These are phyloP conservation scores for Vigna hirtella DNA, from an alignment of 306 rosid genomes.

Conservation along the genomic window DNA sequence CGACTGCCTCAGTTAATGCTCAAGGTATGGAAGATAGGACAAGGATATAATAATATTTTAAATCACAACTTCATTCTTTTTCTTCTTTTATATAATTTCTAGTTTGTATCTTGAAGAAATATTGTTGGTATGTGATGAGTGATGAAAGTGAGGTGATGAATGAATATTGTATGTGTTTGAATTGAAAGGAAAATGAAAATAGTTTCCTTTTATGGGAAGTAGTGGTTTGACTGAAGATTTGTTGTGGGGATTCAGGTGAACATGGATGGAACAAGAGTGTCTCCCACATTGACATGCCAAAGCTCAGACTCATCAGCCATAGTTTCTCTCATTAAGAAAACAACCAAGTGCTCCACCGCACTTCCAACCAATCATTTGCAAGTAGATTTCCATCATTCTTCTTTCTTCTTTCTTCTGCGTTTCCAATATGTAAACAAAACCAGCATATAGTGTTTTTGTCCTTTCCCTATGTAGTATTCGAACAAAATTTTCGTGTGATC, in stretches of 20 bases:
- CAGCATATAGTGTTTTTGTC: background rate
- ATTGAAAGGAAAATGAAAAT: constrained; percentile 39
- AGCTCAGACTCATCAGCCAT: constrained; percentile 50
- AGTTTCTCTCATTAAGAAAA: constrained; percentile 56
- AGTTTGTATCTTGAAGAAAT: no score
- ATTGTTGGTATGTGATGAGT: constrained; percentile 32
- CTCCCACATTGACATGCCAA: constrained; percentile 72
- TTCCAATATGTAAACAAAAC: constrained; percentile 43
- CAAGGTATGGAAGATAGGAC: constrained; percentile 17
- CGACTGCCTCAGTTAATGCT: constrained; percentile 57
- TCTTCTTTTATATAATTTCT: no score
- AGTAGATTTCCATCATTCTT: constrained; percentile 48
- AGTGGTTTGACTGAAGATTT: constrained; percentile 56
- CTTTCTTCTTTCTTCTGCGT: constrained; percentile 33
- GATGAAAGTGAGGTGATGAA: constrained; percentile 39
- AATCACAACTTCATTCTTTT: constrained; percentile 17
- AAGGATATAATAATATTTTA: constrained; percentile 29
- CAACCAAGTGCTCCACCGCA: constrained; percentile 59
- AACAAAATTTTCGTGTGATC: background rate
- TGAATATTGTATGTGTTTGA: constrained; percentile 21
- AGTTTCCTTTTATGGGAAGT: constrained; percentile 32
- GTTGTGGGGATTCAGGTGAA: constrained; percentile 59
- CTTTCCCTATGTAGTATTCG: background rate
- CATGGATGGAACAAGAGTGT: constrained; percentile 70
- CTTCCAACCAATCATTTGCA: constrained; percentile 52